Base-by-base conservation (phyloP, 2,329 filamentous ascomycete species). In the Xylariaceae sp. region DNA sequence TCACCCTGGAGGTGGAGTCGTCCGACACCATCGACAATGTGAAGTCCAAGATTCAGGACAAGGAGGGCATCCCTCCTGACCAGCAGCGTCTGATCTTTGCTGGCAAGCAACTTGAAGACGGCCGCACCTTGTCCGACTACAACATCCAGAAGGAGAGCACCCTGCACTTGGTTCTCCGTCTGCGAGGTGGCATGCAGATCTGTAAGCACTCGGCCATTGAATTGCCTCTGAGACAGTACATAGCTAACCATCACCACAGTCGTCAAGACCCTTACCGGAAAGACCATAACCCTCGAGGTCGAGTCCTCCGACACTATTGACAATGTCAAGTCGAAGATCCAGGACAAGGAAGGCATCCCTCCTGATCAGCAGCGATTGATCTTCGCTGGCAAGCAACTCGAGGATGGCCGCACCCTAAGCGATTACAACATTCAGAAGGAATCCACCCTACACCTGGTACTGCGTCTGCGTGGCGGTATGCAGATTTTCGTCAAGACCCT, bases 341-440 rank as follows among this genome's bases (percentile, higher is more conserved):
- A 96, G 67, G 89, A 96, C 60, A 96, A 96, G 78, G 89, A 96
- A 67, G 89, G 89, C 17, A 96, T 96, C 40, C 90, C 89, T 32
- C 89, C 89, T 9, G 89, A 96, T 61, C 89, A 97, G 68, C 89
- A 96, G 72, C 90, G 89, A 55, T 67, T 96, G 52, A 96, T 96
- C 64, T 96, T 96, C 54, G 89, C 89, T 31, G 90, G 89, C 41
- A 96, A 96, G 76, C 89, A 96, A 64, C 79, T 96, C 3, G 90
- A 97, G 66, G 90, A 97, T 54, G 89, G 90, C 47, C 87, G 89
- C 38, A 94, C 88, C 18, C 73, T 94, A 0, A 83, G 78, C 46
- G 88, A 94, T 64, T 95, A 95, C 78, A 94, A 94, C 70, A 95
- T 95, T 37, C 88, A 95, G 68, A 94, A 94, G 73, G 87, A 94